phyloP scores from a whole-genome alignment of 1,139 yeast genomes.

The Debaryomyces subglobosus region DNA sequence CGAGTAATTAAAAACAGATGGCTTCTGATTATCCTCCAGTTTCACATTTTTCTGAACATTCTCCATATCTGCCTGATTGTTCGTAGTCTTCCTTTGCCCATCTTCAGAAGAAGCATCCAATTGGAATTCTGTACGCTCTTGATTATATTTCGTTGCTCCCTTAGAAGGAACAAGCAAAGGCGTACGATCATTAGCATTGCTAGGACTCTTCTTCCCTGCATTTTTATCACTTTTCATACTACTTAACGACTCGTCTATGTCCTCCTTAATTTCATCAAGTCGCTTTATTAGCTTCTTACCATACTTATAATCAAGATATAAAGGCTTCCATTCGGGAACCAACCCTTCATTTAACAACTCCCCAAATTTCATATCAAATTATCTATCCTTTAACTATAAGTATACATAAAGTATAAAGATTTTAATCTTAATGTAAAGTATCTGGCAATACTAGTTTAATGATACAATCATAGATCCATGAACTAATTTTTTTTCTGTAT shows the following conservation, averaged over 20 bases:
- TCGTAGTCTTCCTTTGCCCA: constrained; percentile 36
- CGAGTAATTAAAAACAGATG: constrained; percentile 26
- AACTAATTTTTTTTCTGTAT: too few species aligned
- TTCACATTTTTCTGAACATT: too few species aligned
- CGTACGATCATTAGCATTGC: constrained; percentile 27
- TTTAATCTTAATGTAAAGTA: not conserved
- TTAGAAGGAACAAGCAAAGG: constrained; percentile 30
- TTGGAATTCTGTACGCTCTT: not conserved
- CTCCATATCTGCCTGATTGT: not conserved
- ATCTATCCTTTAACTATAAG: not conserved
- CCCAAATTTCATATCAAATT: constrained; percentile 38
- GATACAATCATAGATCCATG: too few species aligned
- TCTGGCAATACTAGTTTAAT: not conserved
- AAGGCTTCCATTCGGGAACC: constrained; percentile 87
- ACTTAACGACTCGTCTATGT: not conserved
- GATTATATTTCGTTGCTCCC: not conserved
- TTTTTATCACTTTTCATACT: not conserved
- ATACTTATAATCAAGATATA: constrained; percentile 73
- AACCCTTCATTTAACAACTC: constrained; percentile 56
- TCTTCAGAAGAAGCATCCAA: not conserved
- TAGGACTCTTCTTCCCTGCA: not conserved
- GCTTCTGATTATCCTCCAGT: not conserved
- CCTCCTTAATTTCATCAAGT: constrained; percentile 16
- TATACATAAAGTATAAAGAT: not conserved
- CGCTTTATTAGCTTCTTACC: constrained; percentile 46